These are phyloP conservation scores for Cercophora scortea DNA, from an alignment of 495 filamentous ascomycete genomes.

Conservation along the genomic window DNA sequence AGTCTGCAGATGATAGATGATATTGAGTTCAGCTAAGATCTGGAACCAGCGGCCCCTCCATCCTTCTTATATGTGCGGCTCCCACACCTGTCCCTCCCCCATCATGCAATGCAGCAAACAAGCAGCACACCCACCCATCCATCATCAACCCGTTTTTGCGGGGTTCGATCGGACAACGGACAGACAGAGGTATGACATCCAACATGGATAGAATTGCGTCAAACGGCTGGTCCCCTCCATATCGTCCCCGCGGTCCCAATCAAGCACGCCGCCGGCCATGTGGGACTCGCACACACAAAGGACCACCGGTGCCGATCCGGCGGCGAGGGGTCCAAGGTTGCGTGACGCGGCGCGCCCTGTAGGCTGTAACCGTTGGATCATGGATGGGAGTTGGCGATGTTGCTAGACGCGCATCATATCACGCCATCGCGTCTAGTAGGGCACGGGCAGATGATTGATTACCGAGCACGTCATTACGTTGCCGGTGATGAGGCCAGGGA, in stretches of 20 bases:
- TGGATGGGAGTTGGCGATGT: neutral
- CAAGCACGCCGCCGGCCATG: neutral
- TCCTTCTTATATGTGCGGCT: neutral
- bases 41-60: neutral
- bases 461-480: constrained; percentile 1
- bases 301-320: neutral
- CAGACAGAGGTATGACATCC: neutral
- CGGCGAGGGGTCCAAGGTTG: too few species aligned
- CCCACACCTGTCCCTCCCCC: neutral
- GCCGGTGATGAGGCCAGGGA: neutral
- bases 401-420: constrained; percentile 1
- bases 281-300: neutral
- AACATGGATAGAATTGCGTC: constrained; percentile 2
- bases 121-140: neutral
- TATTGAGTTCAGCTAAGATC: too few species aligned
- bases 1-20: too few species aligned
- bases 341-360: too few species aligned
- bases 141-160: neutral
- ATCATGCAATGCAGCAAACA: neutral
- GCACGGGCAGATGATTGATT: neutral
- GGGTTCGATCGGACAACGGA: neutral
- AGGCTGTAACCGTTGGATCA: too few species aligned
- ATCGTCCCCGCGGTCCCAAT: neutral
- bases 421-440: constrained; percentile 1
- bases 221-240: neutral